phyloP scores from a whole-genome alignment of 148 eudicot genomes.

The Rhododendron williamsianum region DNA sequence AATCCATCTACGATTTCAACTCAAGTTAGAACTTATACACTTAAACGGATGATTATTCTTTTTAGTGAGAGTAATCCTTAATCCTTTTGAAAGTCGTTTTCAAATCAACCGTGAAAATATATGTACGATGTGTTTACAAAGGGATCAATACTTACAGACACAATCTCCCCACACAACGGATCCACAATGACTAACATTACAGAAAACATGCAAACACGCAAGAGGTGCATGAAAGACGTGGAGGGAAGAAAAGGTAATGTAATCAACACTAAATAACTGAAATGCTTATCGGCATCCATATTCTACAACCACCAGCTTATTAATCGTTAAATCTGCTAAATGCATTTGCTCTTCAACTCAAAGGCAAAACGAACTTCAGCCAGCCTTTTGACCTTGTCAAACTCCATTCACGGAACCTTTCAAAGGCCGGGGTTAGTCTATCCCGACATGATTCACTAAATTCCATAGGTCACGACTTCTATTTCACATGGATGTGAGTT shows the following conservation, averaged over 20 bases:
- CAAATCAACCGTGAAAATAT: not conserved
- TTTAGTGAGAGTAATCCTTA: not conserved
- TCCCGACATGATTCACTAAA: not conserved
- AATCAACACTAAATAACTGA: not conserved
- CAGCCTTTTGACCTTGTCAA: not conserved
- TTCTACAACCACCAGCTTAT: not conserved
- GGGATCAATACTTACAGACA: not conserved
- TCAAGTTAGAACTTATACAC: slow-evolving; percentile 35
- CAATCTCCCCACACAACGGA: not conserved
- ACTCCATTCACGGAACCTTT: not conserved
- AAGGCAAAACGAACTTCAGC: not conserved
- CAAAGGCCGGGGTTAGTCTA: not conserved
- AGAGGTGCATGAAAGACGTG: not conserved
- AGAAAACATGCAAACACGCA: not conserved
- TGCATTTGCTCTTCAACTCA: not conserved
- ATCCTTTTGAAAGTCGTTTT: not conserved
- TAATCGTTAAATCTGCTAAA: not conserved
- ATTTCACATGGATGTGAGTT: not conserved
- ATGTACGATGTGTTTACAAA: not conserved
- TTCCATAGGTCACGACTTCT: not conserved
- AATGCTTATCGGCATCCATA: not conserved
- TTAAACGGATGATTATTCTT: slow-evolving; percentile 15
- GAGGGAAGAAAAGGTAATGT: not conserved
- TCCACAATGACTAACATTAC: not conserved
- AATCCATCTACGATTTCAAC: slow-evolving; percentile 50